Evolutionary conservation across 2,329 filamentous ascomycete species (phyloP).

Genomic region (Didymellaceae sp.): DNA sequence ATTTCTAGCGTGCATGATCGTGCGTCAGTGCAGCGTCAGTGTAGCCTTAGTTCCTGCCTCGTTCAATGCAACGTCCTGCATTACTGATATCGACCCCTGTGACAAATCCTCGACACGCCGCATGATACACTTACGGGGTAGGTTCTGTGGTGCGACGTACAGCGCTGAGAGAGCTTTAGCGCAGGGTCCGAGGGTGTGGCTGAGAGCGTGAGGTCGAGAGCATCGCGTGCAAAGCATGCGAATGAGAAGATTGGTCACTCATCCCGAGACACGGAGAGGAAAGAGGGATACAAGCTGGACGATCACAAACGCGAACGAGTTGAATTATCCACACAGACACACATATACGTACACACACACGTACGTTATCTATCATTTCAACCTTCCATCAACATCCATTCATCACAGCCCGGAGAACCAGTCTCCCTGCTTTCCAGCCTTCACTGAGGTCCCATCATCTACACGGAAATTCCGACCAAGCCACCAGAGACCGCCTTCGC

Average conservation of each 20-base stretch:
- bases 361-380: too few species aligned
- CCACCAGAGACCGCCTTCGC: background rate
- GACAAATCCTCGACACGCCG: conserved; percentile 9
- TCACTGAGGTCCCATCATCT: background rate
- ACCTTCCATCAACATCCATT: background rate
- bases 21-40: background rate
- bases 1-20: background rate
- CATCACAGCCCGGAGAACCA: conserved; percentile 9
- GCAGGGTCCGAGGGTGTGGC: background rate
- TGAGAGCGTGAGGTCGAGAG: background rate
- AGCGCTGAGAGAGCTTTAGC: background rate
- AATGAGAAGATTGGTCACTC: background rate
- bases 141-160: conserved; percentile 8
- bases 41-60: background rate
- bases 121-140: background rate
- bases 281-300: too few species aligned
- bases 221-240: background rate
- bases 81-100: background rate
- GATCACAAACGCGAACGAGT: conserved; percentile 1
- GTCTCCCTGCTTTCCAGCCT: conserved; percentile 1
- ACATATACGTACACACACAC: conserved; percentile 2
- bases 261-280: too few species aligned
- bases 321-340: conserved; percentile 2
- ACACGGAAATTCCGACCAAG: too few species aligned
- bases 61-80: background rate